These are phyloP conservation scores for Musa schizocarpa DNA, from an alignment of 176 grass and related monocot genomes.

Conservation along the genomic window DNA sequence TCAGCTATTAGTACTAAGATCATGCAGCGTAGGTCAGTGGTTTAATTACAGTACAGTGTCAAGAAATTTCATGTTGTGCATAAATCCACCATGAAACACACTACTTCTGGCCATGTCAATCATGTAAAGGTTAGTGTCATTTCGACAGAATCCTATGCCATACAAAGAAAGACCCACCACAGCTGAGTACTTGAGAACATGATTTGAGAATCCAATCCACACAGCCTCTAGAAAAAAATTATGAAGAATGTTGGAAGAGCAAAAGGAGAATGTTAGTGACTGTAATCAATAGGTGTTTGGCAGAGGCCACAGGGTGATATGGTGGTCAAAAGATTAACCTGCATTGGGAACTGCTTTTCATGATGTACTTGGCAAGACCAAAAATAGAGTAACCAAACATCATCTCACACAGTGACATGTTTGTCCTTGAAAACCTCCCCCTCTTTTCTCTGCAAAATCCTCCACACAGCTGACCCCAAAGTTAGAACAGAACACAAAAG, in stretches of 20 bases:
- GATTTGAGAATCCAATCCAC: neutral
- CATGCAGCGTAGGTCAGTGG: no score
- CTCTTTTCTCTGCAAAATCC: neutral
- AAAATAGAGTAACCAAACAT: neutral
- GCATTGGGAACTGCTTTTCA: conserved; percentile 2
- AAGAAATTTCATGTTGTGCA: no score
- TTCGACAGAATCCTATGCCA: neutral
- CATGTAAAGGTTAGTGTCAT: no score
- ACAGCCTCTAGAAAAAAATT: neutral
- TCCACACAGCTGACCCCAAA: neutral
- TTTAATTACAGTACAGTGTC: no score
- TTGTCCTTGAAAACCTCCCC: neutral
- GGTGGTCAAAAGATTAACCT: neutral
- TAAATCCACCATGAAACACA: conserved; percentile 19
- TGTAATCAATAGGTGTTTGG: conserved; percentile 1
- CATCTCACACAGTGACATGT: conserved; percentile 1
- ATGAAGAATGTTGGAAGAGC: conserved; percentile 5
- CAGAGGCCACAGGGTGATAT: neutral
- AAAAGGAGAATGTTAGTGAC: conserved; percentile 12
- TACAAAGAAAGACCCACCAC: neutral
- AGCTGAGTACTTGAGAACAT: neutral
- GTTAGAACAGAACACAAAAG: neutral
- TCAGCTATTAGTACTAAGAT: no score
- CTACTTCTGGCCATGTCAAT: neutral
- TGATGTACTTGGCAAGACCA: conserved; percentile 13